These are phyloP conservation scores for Termitomyces sp. DNA, from an alignment of 768 basidiomycete species.

Conservation along the genomic window DNA sequence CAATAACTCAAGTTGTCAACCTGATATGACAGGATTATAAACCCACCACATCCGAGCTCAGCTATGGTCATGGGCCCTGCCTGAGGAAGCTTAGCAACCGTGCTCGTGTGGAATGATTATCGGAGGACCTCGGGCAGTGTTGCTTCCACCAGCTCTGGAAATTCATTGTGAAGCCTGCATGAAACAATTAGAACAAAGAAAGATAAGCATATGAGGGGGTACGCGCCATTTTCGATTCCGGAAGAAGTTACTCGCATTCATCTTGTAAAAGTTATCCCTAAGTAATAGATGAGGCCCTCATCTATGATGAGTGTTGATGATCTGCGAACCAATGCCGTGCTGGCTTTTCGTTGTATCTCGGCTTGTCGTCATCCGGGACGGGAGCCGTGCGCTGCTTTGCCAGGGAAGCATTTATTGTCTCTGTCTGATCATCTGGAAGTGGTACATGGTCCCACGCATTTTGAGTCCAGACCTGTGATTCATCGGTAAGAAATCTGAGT, in stretches of 20 bases:
- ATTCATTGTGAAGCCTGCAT: conserved; percentile 85
- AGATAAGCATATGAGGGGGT: not conserved
- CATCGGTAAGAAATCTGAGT: conserved; percentile 63
- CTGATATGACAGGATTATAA: too few species aligned
- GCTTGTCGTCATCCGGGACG: conserved; percentile 70
- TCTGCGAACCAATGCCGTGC: conserved; percentile 62
- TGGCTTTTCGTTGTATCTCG: conserved; percentile 70
- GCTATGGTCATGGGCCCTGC: conserved; percentile 76
- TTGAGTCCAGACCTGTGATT: conserved; percentile 76
- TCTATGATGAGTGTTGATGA: not conserved
- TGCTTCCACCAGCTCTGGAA: conserved; percentile 79
- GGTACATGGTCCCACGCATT: conserved; percentile 94
- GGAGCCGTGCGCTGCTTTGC: conserved; percentile 68
- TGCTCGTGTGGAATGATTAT: conserved; percentile 2
- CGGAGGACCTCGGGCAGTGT: conserved; percentile 57
- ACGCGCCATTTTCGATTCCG: conserved; percentile 84
- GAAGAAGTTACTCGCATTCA: conserved; percentile 87
- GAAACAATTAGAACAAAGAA: not conserved
- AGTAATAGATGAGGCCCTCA: conserved; percentile 17
- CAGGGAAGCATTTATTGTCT: conserved; percentile 68
- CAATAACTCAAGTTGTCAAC: not conserved
- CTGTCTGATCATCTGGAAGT: conserved; percentile 75
- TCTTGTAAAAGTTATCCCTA: conserved; percentile 94
- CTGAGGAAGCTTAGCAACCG: conserved; percentile 33
- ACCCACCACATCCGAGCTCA: conserved; percentile 88